Base-by-base conservation (phyloP, 192 early-diverging fungal species). In the Chytriomyces confervae region DNA sequence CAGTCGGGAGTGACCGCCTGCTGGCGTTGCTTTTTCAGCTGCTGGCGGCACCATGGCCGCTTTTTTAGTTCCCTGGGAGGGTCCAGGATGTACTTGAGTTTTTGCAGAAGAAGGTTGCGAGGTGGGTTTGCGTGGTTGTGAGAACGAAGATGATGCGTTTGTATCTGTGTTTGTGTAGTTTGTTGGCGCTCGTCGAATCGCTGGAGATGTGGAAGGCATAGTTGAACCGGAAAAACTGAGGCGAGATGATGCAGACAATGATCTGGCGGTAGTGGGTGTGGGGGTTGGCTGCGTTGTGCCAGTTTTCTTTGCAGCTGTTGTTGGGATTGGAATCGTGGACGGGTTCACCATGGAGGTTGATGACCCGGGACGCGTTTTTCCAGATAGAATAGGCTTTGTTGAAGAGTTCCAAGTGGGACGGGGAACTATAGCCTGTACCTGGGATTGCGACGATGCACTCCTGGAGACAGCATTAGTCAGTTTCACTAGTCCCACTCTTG, bases 21-120 rank as follows among this genome's bases (percentile, higher is more conserved):
- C 36, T 36, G 51, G 36, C 61, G 60, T 63, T n/a, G 20, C 72
- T 9, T 60, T 10, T 29, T 73, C 60, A 16, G 72, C 60, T 24
- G 72, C 24, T 5, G 51, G 72, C 10, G 51, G 51, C 10, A 63
- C 60, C 61, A 46, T 44, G 11, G 24, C n/a, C n/a, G 18, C 65
- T 7, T 29, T 73, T 36, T n/a, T 24, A 5, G 36, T 36, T 36
- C 36, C 36, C 36, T 36, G 36, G 36, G 36, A 36, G 36, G 36
- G 36, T 36, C 36, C 36, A 36, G 36, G 60, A 13, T 73, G 72
- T 23, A 29, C 9, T 73, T 73, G 60, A 62, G 29, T 16, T 16
- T 57, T 16, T 48, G 36, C 36, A 36, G 36, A 36, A 36, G 44
- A 24, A 16, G 18, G 27, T 66, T 27, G 27, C 64, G 64, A 27